Evolutionary conservation across 179 eudicot genomes (phyloP).

Genomic region (Silene vulgaris): DNA sequence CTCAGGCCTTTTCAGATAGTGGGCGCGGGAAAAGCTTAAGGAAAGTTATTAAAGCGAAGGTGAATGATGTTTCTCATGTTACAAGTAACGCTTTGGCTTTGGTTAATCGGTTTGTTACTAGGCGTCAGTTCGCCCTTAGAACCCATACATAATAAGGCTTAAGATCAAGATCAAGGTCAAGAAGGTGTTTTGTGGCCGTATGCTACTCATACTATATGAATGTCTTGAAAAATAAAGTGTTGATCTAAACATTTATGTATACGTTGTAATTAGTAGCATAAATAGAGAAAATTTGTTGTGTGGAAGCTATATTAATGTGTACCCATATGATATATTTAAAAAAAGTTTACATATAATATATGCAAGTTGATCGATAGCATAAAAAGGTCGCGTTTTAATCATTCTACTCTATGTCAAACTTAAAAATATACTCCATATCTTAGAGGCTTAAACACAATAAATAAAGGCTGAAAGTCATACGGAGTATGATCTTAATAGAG

Average conservation of each 20-base stretch:
- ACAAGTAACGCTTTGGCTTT: slow-evolving; percentile 62
- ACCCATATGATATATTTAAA: too few species aligned
- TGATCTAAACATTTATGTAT: slow-evolving; percentile 11
- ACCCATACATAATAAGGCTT: slow-evolving; percentile 24
- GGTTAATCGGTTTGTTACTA: slow-evolving; percentile 47
- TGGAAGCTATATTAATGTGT: too few species aligned
- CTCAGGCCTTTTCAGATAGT: slow-evolving; percentile 41
- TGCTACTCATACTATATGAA: not conserved
- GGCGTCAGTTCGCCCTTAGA: slow-evolving; percentile 36
- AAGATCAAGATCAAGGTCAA: not conserved
- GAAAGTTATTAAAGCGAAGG: slow-evolving; percentile 44
- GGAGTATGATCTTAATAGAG: too few species aligned
- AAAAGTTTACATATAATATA: too few species aligned
- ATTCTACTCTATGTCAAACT: too few species aligned
- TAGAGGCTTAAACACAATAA: too few species aligned
- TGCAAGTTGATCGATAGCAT: too few species aligned
- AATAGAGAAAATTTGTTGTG: not conserved
- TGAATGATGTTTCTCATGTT: slow-evolving; percentile 43
- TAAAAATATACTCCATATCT: too few species aligned
- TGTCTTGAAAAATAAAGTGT: not conserved
- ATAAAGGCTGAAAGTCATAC: too few species aligned
- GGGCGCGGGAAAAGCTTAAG: slow-evolving; percentile 33
- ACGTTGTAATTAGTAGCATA: slow-evolving; percentile 8
- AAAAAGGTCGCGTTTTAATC: too few species aligned
- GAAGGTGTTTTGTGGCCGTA: not conserved